phyloP scores from a whole-genome alignment of 495 filamentous ascomycete genomes.

The Amniculicola lignicola region DNA sequence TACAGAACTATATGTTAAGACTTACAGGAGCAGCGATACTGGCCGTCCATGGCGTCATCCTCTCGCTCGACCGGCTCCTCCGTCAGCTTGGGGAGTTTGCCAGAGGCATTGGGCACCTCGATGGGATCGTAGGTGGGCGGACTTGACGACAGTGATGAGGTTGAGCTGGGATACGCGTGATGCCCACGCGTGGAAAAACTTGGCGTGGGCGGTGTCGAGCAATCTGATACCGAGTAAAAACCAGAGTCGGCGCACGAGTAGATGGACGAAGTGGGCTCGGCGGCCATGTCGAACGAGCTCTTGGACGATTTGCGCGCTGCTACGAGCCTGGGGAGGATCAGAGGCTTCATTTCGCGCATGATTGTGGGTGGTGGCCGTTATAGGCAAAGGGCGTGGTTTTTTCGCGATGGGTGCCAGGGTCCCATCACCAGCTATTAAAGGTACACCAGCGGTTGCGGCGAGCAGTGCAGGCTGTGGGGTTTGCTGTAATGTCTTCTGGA shows the following conservation, averaged over 20 bases:
- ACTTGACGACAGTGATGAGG: constrained; percentile 58
- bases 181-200: constrained; percentile 57
- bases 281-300: constrained; percentile 26
- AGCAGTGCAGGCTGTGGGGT: background rate
- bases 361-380: background rate
- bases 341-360: constrained; percentile 34
- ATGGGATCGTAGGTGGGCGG: constrained; percentile 46
- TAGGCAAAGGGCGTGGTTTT: constrained; percentile 17
- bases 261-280: constrained; percentile 21
- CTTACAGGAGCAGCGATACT: constrained; percentile 31
- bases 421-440: constrained; percentile 36
- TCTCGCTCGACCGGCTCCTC: constrained; percentile 38
- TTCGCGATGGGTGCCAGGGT: constrained; percentile 27
- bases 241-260: constrained; percentile 30
- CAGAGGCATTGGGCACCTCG: constrained; percentile 26
- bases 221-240: constrained; percentile 56
- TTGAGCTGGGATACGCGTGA: constrained; percentile 59
- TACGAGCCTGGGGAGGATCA: constrained; percentile 31
- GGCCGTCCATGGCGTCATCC: constrained; percentile 10
- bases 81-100: constrained; percentile 34
- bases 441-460: background rate
- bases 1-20: constrained; percentile 7
- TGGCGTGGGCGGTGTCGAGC: constrained; percentile 59
- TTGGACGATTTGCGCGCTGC: constrained; percentile 31
- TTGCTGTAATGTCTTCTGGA: constrained; percentile 21